Conservation (phyloP, 179 eudicot species). For the Vitellaria paradoxa region DNA sequence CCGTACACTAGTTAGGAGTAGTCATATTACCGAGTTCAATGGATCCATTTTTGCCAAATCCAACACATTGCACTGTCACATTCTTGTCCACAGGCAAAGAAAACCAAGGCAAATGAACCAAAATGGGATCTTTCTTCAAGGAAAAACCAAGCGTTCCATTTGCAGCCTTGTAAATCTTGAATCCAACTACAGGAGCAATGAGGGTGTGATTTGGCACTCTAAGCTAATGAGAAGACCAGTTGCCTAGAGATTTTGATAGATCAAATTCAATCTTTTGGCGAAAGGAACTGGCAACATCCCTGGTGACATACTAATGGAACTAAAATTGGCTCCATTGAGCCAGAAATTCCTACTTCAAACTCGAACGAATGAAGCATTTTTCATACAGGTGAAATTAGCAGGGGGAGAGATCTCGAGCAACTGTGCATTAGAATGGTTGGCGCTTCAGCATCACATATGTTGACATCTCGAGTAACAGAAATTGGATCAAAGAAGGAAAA, state of each 20-base stretch:
- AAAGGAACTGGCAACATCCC: slow-evolving; percentile 37
- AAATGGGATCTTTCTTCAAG: slow-evolving; percentile 28
- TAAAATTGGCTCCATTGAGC: slow-evolving; percentile 42
- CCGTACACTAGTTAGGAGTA: slow-evolving; percentile 36
- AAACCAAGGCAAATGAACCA: slow-evolving; percentile 39
- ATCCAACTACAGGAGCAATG: slow-evolving; percentile 52
- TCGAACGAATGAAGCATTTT: slow-evolving; percentile 40
- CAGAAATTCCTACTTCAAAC: slow-evolving; percentile 43
- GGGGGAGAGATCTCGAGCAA: slow-evolving; percentile 37
- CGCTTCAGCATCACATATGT: neutral
- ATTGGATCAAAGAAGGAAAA: slow-evolving; percentile 20
- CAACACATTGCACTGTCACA: slow-evolving; percentile 39
- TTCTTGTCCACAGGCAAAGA: neutral
- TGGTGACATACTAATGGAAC: slow-evolving; percentile 50
- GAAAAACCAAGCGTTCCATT: slow-evolving; percentile 21
- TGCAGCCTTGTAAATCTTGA: slow-evolving; percentile 41
- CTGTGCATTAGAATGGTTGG: neutral
- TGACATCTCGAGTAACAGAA: slow-evolving; percentile 8
- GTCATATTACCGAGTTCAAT: slow-evolving; percentile 43
- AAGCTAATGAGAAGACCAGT: slow-evolving; percentile 54
- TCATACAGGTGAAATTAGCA: slow-evolving; percentile 47
- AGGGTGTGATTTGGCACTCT: slow-evolving; percentile 52
- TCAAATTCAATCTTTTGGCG: slow-evolving; percentile 45
- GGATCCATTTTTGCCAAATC: slow-evolving; percentile 40
- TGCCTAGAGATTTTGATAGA: slow-evolving; percentile 55